Percentiles rank a stretch among this genome's conserved stretches.
phyloP scores from a whole-genome alignment of 768 basidiomycete species.

The Naganishia kalamii region DNA sequence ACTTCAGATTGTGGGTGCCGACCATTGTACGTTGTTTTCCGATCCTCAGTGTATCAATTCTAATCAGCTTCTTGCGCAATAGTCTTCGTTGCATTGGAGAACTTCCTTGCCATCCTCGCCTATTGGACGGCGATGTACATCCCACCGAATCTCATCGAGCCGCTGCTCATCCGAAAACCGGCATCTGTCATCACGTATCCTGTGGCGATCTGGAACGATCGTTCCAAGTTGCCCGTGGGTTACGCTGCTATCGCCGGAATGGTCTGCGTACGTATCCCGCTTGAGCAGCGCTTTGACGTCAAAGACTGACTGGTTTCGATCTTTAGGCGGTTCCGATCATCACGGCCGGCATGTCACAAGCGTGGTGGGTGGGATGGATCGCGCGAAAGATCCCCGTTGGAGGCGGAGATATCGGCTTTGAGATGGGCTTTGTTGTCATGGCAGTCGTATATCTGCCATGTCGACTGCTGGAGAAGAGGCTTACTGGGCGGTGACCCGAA shows the following conservation, averaged over 20 bases:
- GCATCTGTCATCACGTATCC: conserved; percentile 33
- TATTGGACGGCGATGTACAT: conserved; percentile 43
- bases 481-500: conserved; percentile 30
- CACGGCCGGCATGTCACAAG: conserved; percentile 38
- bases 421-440: conserved; percentile 32
- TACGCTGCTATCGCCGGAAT: conserved; percentile 30
- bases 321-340: conserved; percentile 35
- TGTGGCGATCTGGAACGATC: conserved; percentile 32
- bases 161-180: conserved; percentile 36
- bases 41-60: neutral
- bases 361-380: conserved; percentile 44
- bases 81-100: conserved; percentile 38
- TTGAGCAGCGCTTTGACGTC: neutral
- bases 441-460: conserved; percentile 31
- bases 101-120: conserved; percentile 34
- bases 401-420: conserved; percentile 39
- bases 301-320: neutral
- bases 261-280: conserved; percentile 29
- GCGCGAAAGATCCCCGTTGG: conserved; percentile 33
- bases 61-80: neutral
- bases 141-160: conserved; percentile 36
- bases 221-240: conserved; percentile 34
- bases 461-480: conserved; percentile 34
- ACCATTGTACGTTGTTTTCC: conserved; percentile 25
- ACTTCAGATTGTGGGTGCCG: conserved; percentile 33